Base-by-base conservation (phyloP, 2,329 filamentous ascomycete species). In the Chaetothyriales sp. region DNA sequence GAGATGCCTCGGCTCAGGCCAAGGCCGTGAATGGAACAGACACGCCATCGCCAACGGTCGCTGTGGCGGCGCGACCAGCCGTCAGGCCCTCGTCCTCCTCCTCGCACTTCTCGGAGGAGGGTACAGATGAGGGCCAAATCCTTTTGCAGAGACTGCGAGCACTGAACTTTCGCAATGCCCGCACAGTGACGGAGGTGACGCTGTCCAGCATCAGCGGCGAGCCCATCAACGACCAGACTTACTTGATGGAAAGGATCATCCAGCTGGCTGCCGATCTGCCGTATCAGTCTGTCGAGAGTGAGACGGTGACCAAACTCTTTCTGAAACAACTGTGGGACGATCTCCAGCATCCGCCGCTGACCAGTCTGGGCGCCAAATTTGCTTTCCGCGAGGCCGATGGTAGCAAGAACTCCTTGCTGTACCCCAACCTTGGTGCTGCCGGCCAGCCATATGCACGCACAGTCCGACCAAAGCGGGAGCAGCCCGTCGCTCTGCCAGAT, bases 391-490 rank as follows among this genome's bases (percentile, higher is more conserved):
- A 63, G 57, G 61, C 65, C 43, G 60, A 69, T 62, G 68, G 68
- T 12, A 68, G 65, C n/a, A 63, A 66, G 51, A 71, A 71, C 59
- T 85, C 80, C 59, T 71, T 80, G 47, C 66, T 79, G 18, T 70
- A 76, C 58, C 82, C 83, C 2, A 71, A 79, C 49, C 68, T 86
- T 26, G 83, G 83, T 1, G 73, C 72, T 39, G 80, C 83, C 8
- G 76, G 76, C 10, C 78, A 77, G n/a, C 74, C 80, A 0, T 86
- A 86, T 59, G 82, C 83, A 20, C 75, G 81, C 54, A 79, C 79
- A 0, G 79, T 84, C n/a, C 73, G 73, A 43, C 75, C 77, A 1
- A 67, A 66, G 46, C 75, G 71, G 44, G 70, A 76, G 48, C 76
- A 79, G 51, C 75, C 77, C 1, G 77, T 75, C 18, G 72, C 76